Evolutionary conservation across 768 basidiomycete genomes (phyloP).

Genomic region (Podaxis sp.): DNA sequence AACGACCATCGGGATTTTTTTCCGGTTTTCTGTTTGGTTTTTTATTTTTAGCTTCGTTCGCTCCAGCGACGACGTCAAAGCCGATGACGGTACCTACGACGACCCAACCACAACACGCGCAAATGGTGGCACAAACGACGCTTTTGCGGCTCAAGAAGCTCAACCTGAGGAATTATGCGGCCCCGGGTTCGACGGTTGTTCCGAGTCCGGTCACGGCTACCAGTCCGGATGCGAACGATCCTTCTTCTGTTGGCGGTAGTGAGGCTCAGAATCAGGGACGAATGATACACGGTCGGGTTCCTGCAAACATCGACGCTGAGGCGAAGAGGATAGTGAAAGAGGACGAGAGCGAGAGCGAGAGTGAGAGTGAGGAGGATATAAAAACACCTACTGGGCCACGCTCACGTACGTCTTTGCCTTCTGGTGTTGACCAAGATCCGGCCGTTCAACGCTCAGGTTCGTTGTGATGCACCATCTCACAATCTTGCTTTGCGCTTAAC

Average conservation of each 20-base stretch:
- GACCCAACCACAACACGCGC: slow-evolving; percentile 20
- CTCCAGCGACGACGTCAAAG: slow-evolving; percentile 12
- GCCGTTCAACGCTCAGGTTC: neutral
- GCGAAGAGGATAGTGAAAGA: neutral
- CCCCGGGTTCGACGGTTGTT: slow-evolving; percentile 29
- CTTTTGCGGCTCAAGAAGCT: slow-evolving; percentile 36
- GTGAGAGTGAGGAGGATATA: neutral
- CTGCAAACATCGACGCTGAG: neutral
- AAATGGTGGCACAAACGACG: slow-evolving; percentile 33
- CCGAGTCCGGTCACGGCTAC: slow-evolving; percentile 1
- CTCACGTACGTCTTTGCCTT: slow-evolving; percentile 4
- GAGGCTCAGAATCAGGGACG: neutral
- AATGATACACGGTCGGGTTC: neutral
- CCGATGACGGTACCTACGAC: slow-evolving; percentile 3
- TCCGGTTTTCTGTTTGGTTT: slow-evolving; percentile 5
- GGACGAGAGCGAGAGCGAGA: neutral
- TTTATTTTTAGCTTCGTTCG: slow-evolving; percentile 12
- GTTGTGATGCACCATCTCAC: neutral
- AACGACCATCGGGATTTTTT: slow-evolving; percentile 15
- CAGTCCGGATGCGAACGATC: neutral
- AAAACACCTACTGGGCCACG: neutral
- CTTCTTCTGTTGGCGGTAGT: neutral
- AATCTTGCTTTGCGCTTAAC: neutral
- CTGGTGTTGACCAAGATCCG: slow-evolving; percentile 1
- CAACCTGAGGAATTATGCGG: slow-evolving; percentile 51